These are phyloP conservation scores for Pythium volutum DNA, from an alignment of 352 stramenopile genomes.

Conservation along the genomic window DNA sequence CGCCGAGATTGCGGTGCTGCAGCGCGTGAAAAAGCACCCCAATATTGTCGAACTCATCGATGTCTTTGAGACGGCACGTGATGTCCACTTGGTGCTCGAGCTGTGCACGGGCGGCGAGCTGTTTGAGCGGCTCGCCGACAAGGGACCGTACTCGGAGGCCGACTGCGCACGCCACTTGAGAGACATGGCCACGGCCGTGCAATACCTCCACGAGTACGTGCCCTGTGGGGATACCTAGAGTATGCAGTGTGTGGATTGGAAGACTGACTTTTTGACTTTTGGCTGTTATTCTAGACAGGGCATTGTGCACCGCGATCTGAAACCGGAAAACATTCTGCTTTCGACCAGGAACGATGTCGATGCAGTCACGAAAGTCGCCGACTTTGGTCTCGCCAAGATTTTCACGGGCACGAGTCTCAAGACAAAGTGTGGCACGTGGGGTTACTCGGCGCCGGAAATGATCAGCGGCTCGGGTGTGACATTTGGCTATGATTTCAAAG, in stretches of 20 bases:
- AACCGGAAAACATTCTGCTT: conserved; percentile 82
- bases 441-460: conserved; percentile 83
- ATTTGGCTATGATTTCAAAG: conserved; percentile 82
- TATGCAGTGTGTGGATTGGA: background rate
- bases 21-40: conserved; percentile 52
- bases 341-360: conserved; percentile 59
- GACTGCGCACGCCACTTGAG: conserved; percentile 72
- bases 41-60: conserved; percentile 82
- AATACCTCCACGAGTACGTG: conserved; percentile 65
- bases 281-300: conserved; percentile 36
- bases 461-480: conserved; percentile 64
- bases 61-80: conserved; percentile 74
- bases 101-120: conserved; percentile 81
- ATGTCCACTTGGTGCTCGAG: conserved; percentile 79
- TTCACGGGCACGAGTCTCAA: conserved; percentile 65
- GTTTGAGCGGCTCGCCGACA: conserved; percentile 76
- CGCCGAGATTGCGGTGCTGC: conserved; percentile 62
- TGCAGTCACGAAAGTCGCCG: conserved; percentile 70
- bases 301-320: conserved; percentile 81
- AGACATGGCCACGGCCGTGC: conserved; percentile 64
- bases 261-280: background rate
- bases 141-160: conserved; percentile 78
- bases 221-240: background rate
- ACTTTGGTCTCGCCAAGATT: conserved; percentile 86
- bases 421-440: conserved; percentile 82